A percentile compares a stretch with the other conserved stretches of the same genome.
phyloP scores from a whole-genome alignment of 257 asterid species.

The Scutellaria barbata region DNA sequence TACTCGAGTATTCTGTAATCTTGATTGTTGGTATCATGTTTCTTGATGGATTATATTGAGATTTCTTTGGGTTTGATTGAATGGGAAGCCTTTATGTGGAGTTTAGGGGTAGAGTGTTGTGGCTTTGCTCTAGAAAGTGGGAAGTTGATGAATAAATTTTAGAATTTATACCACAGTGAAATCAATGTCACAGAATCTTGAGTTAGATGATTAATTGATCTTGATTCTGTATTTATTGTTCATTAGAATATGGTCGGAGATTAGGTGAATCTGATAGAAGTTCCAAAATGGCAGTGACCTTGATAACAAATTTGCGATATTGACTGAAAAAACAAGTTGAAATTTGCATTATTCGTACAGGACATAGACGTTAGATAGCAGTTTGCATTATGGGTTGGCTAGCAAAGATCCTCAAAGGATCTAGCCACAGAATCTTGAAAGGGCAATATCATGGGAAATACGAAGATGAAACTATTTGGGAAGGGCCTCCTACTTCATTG shows the following conservation, averaged over 20 bases:
- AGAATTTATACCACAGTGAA: constrained; percentile 20
- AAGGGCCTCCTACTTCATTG: constrained; percentile 60
- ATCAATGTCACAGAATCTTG: constrained; percentile 5
- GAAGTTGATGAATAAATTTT: constrained; percentile 20
- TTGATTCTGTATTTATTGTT: constrained; percentile 29
- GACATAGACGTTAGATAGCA: constrained; percentile 35
- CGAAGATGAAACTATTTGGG: constrained; percentile 66
- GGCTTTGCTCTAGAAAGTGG: constrained; percentile 13
- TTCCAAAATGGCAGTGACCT: neutral
- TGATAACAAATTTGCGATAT: neutral
- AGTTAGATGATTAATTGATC: constrained; percentile 23
- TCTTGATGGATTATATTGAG: constrained; percentile 2
- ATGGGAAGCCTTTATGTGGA: constrained; percentile 25
- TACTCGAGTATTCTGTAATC: constrained; percentile 9
- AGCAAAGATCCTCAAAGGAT: constrained; percentile 79
- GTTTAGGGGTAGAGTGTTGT: constrained; percentile 13
- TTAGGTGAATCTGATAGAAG: neutral
- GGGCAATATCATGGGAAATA: constrained; percentile 81
- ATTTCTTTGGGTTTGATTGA: constrained; percentile 16
- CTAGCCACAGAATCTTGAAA: constrained; percentile 61
- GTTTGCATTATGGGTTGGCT: constrained; percentile 73
- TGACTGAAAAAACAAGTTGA: constrained; percentile 3
- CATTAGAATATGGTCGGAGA: constrained; percentile 1
- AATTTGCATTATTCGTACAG: constrained; percentile 32
- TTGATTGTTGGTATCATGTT: constrained; percentile 8